phyloP scores from a whole-genome alignment of 2,329 filamentous ascomycete species.

The Colletotrichum melonis region DNA sequence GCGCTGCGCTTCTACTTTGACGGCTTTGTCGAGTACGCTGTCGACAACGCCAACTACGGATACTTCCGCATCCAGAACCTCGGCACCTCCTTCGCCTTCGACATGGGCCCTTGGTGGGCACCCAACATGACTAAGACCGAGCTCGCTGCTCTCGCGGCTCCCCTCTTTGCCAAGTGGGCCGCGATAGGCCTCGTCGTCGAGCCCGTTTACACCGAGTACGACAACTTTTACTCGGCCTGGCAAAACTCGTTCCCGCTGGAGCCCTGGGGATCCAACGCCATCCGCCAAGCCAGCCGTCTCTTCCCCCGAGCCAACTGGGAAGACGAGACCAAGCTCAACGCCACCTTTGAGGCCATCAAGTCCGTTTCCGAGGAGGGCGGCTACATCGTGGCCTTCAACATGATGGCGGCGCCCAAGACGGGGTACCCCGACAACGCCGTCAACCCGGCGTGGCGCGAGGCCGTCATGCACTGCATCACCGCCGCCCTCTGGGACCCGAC shows the following conservation, averaged over 20 bases:
- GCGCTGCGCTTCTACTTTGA: constrained; percentile 41
- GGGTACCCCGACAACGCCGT: constrained; percentile 51
- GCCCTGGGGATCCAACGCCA: constrained; percentile 39
- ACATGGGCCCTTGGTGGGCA: constrained; percentile 44
- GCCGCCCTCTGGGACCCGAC: constrained; percentile 43
- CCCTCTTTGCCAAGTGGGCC: constrained; percentile 45
- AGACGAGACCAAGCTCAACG: constrained; percentile 40
- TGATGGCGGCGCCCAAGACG: constrained; percentile 35
- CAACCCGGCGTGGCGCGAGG: constrained; percentile 61
- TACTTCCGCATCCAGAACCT: constrained; percentile 41
- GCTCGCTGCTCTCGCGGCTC: constrained; percentile 49
- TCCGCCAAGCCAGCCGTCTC: constrained; percentile 44
- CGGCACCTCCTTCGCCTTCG: constrained; percentile 45
- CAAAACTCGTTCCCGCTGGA: constrained; percentile 40
- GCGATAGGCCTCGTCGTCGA: constrained; percentile 43
- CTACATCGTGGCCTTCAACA: constrained; percentile 45
- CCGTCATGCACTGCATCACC: constrained; percentile 48
- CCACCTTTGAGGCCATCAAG: constrained; percentile 42
- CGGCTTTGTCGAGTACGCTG: constrained; percentile 41
- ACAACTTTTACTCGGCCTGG: constrained; percentile 44
- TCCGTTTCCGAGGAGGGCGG: constrained; percentile 42
- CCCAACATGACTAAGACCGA: constrained; percentile 45
- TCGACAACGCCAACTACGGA: constrained; percentile 40
- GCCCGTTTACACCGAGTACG: constrained; percentile 40
- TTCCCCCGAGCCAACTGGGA: constrained; percentile 48